Evolutionary conservation across 2,329 filamentous ascomycete genomes (phyloP).

Genomic region (Ceratocystis smalleyi): DNA sequence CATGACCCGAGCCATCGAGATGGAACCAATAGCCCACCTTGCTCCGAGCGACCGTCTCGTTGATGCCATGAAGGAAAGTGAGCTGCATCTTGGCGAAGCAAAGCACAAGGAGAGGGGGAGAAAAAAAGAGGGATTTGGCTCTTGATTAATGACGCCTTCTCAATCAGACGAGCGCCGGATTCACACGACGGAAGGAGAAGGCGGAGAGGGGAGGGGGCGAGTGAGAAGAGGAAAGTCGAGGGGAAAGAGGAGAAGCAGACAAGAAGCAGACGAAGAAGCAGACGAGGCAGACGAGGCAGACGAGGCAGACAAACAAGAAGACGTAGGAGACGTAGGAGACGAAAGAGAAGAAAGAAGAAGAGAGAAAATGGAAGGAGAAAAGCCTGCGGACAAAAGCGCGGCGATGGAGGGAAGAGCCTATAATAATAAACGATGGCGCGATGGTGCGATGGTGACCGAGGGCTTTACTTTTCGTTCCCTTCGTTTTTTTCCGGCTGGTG

Average conservation of each 20-base stretch:
- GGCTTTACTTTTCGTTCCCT: not conserved
- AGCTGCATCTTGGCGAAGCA: conserved; percentile 39
- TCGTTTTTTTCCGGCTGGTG: not conserved
- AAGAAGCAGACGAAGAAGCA: not conserved
- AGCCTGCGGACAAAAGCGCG: not conserved
- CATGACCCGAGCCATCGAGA: conserved; percentile 69
- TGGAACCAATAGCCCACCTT: conserved; percentile 58
- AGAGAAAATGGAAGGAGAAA: conserved; percentile 3
- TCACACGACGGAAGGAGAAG: conserved; percentile 13
- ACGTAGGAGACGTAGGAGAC: not conserved
- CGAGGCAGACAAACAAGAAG: not conserved
- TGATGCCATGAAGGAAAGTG: conserved; percentile 36
- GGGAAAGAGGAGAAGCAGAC: not conserved
- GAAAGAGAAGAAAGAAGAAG: not conserved
- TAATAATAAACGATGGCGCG: not conserved
- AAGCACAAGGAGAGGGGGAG: conserved; percentile 19
- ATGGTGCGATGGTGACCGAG: not conserved
- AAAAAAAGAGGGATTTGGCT: not conserved
- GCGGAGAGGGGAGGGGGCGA: not conserved
- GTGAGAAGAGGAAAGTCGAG: conserved; percentile 11
- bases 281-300: not conserved
- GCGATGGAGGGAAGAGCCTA: conserved; percentile 20
- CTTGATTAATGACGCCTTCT: not conserved
- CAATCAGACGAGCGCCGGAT: not conserved
- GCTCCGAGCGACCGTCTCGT: conserved; percentile 46